These are phyloP conservation scores for Coniochaeta hoffmannii DNA, from an alignment of 2,329 filamentous ascomycete species.

Conservation along the genomic window DNA sequence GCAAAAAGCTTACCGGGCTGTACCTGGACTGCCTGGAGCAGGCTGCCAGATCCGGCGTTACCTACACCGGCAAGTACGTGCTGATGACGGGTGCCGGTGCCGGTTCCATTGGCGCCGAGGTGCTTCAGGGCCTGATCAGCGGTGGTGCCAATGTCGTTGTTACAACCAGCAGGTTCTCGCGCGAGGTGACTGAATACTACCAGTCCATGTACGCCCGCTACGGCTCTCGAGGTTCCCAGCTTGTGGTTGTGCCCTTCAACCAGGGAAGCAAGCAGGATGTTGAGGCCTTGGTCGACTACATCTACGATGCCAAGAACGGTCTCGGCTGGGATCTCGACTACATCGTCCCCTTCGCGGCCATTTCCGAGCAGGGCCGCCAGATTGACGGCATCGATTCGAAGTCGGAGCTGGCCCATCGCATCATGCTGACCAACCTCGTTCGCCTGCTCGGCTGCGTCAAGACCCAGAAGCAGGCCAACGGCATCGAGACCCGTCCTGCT, in stretches of 20 bases:
- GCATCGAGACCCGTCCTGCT: constrained; percentile 90
- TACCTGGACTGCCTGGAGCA: constrained; percentile 91
- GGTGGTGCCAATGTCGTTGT: constrained; percentile 96
- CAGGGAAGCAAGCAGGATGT: constrained; percentile 98
- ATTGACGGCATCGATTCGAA: constrained; percentile 96
- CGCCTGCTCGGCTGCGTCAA: constrained; percentile 89
- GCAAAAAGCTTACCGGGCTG: constrained; percentile 91
- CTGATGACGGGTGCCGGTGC: constrained; percentile 98
- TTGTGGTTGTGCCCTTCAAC: constrained; percentile 98
- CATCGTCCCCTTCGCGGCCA: constrained; percentile 93
- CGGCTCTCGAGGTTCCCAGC: constrained; percentile 87
- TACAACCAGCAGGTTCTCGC: constrained; percentile 93
- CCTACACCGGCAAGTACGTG: constrained; percentile 89
- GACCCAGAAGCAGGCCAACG: constrained; percentile 76
- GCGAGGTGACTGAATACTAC: constrained; percentile 98
- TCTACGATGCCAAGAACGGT: constrained; percentile 93
- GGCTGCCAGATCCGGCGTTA: constrained; percentile 79
- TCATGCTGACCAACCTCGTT: constrained; percentile 96
- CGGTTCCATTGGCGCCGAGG: constrained; percentile 94
- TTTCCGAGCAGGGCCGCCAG: constrained; percentile 94
- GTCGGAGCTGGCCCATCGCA: constrained; percentile 94
- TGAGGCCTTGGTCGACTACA: constrained; percentile 88
- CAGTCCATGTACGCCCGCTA: constrained; percentile 96
- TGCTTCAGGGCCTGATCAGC: constrained; percentile 90
- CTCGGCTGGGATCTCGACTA: constrained; percentile 98